Conservation (phyloP, 1,284 basidiomycete genomes). For the Sutorius eximius region DNA sequence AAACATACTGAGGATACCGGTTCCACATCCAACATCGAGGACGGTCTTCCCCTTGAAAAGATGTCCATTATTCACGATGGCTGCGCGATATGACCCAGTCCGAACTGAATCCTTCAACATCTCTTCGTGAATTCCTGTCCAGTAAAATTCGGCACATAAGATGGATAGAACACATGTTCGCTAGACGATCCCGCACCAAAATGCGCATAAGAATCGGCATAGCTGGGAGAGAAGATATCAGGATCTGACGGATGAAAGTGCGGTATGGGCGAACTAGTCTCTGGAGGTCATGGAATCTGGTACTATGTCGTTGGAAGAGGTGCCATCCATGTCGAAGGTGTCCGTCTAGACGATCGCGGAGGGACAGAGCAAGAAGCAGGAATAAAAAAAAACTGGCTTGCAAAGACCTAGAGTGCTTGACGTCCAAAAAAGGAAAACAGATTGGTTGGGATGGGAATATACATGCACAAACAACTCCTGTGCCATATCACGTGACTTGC, state of each 20-base stretch:
- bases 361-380: background rate
- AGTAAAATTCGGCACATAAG: constrained; percentile 8
- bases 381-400: background rate
- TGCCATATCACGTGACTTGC: constrained; percentile 24
- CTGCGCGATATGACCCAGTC: constrained; percentile 92
- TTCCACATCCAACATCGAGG: constrained; percentile 98
- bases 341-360: constrained; percentile 23
- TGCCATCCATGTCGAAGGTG: constrained; percentile 43
- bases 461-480: constrained; percentile 20
- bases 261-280: constrained; percentile 70
- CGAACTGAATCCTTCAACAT: constrained; percentile 99
- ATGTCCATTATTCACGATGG: constrained; percentile 94
- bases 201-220: constrained; percentile 92
- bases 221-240: constrained; percentile 50
- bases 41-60: constrained; percentile 97
- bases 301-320: constrained; percentile 38
- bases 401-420: background rate
- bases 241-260: constrained; percentile 26
- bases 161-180: background rate
- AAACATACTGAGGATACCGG: constrained; percentile 99
- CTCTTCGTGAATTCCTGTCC: constrained; percentile 92
- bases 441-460: constrained; percentile 21
- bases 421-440: constrained; percentile 18
- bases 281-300: constrained; percentile 66
- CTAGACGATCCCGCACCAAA: constrained; percentile 63